Evolutionary conservation across 139 green algal species (phyloP).

Genomic region (Trebouxia sp.): DNA sequence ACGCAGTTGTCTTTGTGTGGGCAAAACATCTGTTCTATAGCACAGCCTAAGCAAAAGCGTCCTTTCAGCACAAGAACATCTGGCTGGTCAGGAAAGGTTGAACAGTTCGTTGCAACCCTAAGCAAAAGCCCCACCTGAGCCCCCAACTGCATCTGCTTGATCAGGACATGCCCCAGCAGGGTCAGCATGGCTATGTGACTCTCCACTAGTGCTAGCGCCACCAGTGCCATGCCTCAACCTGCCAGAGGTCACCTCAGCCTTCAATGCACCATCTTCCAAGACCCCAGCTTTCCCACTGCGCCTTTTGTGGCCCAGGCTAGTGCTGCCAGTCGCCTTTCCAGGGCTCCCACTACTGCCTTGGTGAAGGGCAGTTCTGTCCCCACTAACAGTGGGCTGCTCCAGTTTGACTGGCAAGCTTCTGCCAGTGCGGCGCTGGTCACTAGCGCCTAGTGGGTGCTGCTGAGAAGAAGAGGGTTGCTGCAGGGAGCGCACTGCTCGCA

Average conservation of each 20-base stretch:
- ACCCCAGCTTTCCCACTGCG: not conserved
- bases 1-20: no score
- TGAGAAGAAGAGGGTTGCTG: not conserved
- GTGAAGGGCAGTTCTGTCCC: not conserved
- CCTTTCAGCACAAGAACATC: no score
- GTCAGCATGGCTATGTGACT: not conserved
- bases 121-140: not conserved
- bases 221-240: not conserved
- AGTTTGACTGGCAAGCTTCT: conserved; percentile 19
- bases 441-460: not conserved
- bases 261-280: not conserved
- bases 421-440: not conserved
- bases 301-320: not conserved
- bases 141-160: conserved; percentile 1
- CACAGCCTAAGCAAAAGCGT: no score
- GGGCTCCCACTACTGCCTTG: conserved; percentile 19
- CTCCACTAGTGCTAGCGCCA: not conserved
- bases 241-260: conserved; percentile 5
- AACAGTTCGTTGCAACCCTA: no score
- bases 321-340: not conserved
- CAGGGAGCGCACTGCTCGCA: conserved; percentile 2
- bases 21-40: no score
- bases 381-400: not conserved
- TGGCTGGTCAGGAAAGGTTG: no score
- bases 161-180: not conserved